Evolutionary conservation across 1,284 basidiomycete species (phyloP), one percentile per base, ranked within the genome.

Genomic region (Rugiboletus extremiorientalis): DNA sequence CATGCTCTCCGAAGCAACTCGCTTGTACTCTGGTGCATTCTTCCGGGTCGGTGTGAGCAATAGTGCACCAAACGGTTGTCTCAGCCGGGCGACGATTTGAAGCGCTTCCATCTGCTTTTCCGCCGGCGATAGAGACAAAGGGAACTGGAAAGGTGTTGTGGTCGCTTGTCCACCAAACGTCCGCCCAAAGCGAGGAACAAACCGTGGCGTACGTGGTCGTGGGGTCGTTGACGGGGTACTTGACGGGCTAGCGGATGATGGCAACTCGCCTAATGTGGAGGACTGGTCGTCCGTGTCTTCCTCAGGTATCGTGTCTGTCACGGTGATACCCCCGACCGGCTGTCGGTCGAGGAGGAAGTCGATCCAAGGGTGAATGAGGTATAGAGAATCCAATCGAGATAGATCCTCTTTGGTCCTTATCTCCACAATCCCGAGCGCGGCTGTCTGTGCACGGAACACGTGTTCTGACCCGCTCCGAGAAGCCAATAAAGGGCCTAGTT

Each of bases 51-150:
- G 59, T 6, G 59, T 61, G 25, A 59, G 23, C 31, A 50, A 6
- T 15, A 59, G 45, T 9, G 58, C 46, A 6, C 58, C 52, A 6
- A 61, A 59, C 15, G 52, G 59, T 6, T 45, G 45, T n/a, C 46
- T 30, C 7, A 58, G 38, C 14, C 55, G 55, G 4, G 33, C 28
- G 2, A 59, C 12, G 27, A 58, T 31, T 9, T 31, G 58, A 12
- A 60, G 18, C 23, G 40, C 40, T 9, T 15, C 34, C 22, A 10
- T 44, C 22, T 22, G 41, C 31, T 27, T 55, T 25, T 56, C 36
- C 0, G 12, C 23, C 27, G 33, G 28, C 18, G 42, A 30, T 10
- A 20, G 4, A 11, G 50, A 41, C 28, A 31, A 23, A 12, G 59
- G 52, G 14, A 23, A 31, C 11, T 2, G 27, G 27, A 34, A 33